Conservation (phyloP, 1,284 basidiomycete species). For the Grifola frondosa region DNA sequence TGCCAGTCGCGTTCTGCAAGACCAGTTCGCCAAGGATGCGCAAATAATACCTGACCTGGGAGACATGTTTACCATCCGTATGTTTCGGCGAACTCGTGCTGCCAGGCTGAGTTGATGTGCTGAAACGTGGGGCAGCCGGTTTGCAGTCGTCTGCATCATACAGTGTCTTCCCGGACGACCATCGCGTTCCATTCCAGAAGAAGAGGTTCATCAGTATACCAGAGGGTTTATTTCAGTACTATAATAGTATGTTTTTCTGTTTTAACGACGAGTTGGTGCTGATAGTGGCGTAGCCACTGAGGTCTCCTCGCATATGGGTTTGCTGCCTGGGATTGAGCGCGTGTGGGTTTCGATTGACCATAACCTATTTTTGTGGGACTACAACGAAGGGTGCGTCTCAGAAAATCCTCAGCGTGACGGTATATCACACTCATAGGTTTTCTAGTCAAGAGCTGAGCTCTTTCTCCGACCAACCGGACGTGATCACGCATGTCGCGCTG, state of each 20-base stretch:
- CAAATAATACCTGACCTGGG: slow-evolving; percentile 72
- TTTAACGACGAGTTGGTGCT: slow-evolving; percentile 9
- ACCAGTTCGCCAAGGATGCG: slow-evolving; percentile 67
- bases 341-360: slow-evolving; percentile 97
- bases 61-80: slow-evolving; percentile 60
- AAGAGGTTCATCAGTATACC: slow-evolving; percentile 76
- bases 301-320: slow-evolving; percentile 75
- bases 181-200: slow-evolving; percentile 80
- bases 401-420: not conserved
- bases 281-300: slow-evolving; percentile 45
- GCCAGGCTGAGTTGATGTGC: slow-evolving; percentile 9
- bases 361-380: slow-evolving; percentile 96
- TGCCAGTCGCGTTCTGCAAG: slow-evolving; percentile 65
- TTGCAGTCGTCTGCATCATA: slow-evolving; percentile 72
- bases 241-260: slow-evolving; percentile 56
- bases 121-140: slow-evolving; percentile 44
- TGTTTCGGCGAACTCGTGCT: slow-evolving; percentile 21
- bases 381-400: slow-evolving; percentile 78
- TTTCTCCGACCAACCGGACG: slow-evolving; percentile 89
- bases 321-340: slow-evolving; percentile 91
- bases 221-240: slow-evolving; percentile 80
- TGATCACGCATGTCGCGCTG: slow-evolving; percentile 84
- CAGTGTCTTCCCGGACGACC: slow-evolving; percentile 74
- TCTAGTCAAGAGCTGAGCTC: slow-evolving; percentile 80
- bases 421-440: slow-evolving; percentile 2